Evolutionary conservation across 805 yeast genomes (phyloP).

Genomic region (Komagataella phaffii): DNA sequence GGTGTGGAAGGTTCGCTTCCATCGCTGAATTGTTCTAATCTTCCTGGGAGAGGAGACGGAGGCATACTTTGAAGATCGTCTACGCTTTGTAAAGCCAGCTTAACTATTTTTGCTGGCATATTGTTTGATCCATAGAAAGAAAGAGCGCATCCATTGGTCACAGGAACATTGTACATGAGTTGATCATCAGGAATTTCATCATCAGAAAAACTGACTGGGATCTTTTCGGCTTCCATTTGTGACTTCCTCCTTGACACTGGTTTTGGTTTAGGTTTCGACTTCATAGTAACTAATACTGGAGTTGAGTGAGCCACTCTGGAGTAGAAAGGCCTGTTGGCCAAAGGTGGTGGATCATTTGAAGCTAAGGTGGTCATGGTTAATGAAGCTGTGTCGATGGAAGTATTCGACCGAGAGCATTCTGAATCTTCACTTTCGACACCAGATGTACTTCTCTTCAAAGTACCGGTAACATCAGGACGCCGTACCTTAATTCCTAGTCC

Average conservation of each 20-base stretch:
- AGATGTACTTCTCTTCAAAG: background rate
- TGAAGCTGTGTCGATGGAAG: background rate
- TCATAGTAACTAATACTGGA: background rate
- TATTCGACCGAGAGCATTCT: background rate
- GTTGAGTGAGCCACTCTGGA: background rate
- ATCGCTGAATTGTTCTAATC: background rate
- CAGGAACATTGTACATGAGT: slow-evolving; percentile 39
- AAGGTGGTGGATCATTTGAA: background rate
- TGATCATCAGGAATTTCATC: slow-evolving; percentile 25
- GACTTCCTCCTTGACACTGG: background rate
- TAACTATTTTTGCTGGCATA: slow-evolving; percentile 2
- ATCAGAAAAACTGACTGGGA: slow-evolving; percentile 8
- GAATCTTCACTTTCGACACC: background rate
- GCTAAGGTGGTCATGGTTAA: background rate
- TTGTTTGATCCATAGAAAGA: slow-evolving; percentile 10
- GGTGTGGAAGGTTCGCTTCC: background rate
- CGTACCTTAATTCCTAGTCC: background rate
- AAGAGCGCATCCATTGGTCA: slow-evolving; percentile 22
- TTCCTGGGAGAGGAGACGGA: slow-evolving; percentile 32
- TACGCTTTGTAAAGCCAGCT: slow-evolving; percentile 2
- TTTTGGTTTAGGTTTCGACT: background rate
- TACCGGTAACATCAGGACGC: background rate
- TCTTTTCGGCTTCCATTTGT: background rate
- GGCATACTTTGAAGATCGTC: slow-evolving; percentile 16
- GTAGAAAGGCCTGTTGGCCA: background rate